A percentile compares a stretch with the other conserved stretches of the same genome.
phyloP scores from a whole-genome alignment of 495 filamentous ascomycete species.

The Penicillium paradoxum region DNA sequence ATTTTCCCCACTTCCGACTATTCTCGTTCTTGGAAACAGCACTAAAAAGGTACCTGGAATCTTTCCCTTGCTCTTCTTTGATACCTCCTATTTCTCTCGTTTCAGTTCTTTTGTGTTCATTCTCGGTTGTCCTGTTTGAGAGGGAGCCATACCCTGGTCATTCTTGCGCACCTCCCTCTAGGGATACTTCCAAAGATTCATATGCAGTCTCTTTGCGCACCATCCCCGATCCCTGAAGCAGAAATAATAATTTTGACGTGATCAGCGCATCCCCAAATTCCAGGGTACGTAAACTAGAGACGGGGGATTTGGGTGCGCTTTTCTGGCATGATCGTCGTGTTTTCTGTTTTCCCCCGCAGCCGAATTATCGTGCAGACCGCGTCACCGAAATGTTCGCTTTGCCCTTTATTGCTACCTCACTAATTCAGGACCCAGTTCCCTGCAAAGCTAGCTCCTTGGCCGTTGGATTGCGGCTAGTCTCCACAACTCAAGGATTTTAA shows the following conservation, averaged over 20 bases:
- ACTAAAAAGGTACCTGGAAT: background rate
- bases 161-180: too few species aligned
- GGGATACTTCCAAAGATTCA: slow-evolving; percentile 11
- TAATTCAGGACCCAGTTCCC: slow-evolving; percentile 6
- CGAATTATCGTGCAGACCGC: slow-evolving; percentile 29
- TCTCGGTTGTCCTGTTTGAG: slow-evolving; percentile 9
- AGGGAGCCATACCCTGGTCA: too few species aligned
- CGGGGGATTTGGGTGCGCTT: background rate
- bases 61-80: background rate
- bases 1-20: background rate
- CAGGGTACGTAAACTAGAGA: slow-evolving; percentile 21
- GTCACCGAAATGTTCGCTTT: slow-evolving; percentile 25
- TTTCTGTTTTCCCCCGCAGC: slow-evolving; percentile 14
- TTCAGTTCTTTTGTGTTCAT: background rate
- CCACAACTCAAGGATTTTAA: slow-evolving; percentile 3
- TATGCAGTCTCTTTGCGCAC: slow-evolving; percentile 5
- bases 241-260: background rate
- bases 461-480: slow-evolving; percentile 9
- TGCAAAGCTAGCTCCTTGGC: slow-evolving; percentile 2
- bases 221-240: background rate
- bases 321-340: slow-evolving; percentile 31
- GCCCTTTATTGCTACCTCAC: slow-evolving; percentile 20
- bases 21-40: slow-evolving; percentile 1
- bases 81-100: background rate
- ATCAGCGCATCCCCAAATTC: slow-evolving; percentile 13